These are phyloP conservation scores for Komagataella ulmi DNA, from an alignment of 805 yeast genomes.

Conservation along the genomic window DNA sequence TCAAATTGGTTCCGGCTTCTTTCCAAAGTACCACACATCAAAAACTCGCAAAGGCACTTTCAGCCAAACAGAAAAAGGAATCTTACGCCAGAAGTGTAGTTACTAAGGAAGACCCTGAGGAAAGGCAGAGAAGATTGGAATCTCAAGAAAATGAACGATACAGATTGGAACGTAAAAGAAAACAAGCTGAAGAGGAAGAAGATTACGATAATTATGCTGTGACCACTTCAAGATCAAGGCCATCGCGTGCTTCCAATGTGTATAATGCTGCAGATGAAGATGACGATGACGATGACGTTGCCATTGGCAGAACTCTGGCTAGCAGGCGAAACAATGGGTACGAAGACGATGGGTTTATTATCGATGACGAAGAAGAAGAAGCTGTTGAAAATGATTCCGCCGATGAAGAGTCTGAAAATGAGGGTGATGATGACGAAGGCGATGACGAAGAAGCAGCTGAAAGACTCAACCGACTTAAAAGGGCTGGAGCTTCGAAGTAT, in stretches of 20 bases:
- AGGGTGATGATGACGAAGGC: conserved; percentile 32
- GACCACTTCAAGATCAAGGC: background rate
- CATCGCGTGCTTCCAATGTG: background rate
- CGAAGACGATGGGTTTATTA: conserved; percentile 21
- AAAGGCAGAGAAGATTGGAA: conserved; percentile 54
- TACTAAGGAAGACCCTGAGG: conserved; percentile 51
- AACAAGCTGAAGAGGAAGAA: background rate
- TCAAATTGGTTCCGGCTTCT: conserved; percentile 81
- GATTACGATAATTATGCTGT: background rate
- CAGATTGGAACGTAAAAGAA: conserved; percentile 29
- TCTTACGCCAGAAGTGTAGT: conserved; percentile 27
- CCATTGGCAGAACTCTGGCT: conserved; percentile 15
- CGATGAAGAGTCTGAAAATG: conserved; percentile 26
- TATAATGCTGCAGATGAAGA: conserved; percentile 33
- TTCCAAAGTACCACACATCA: conserved; percentile 77
- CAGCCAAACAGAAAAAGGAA: conserved; percentile 31
- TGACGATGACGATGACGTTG: conserved; percentile 25
- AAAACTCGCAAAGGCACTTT: conserved; percentile 61
- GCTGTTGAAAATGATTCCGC: conserved; percentile 20
- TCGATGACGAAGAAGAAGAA: conserved; percentile 20
- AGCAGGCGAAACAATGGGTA: conserved; percentile 13
- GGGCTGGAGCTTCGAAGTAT: conserved; percentile 33
- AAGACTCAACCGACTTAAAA: conserved; percentile 18
- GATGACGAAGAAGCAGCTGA: conserved; percentile 36
- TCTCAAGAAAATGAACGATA: conserved; percentile 46